These are phyloP conservation scores for Pseudogymnoascus sp. DNA, from an alignment of 2,329 filamentous ascomycete species.

Conservation along the genomic window DNA sequence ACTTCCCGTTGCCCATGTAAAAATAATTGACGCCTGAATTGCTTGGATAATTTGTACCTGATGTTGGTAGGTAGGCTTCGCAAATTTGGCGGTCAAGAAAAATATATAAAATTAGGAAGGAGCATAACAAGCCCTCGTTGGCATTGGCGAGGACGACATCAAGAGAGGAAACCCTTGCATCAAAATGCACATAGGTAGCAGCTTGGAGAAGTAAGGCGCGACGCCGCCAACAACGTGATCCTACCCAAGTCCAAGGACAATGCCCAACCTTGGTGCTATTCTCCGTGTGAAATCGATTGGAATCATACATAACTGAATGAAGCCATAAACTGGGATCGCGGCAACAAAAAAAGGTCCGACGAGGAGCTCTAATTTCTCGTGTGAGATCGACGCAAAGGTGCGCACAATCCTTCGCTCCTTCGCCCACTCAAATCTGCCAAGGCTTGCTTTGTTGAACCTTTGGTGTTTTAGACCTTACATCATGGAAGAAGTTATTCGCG, in stretches of 20 bases:
- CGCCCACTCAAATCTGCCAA: not conserved
- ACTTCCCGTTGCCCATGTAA: not conserved
- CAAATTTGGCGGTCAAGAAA: not conserved
- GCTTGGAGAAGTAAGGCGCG: not conserved
- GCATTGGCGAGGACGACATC: not conserved
- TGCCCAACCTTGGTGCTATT: not conserved
- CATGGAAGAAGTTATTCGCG: not conserved
- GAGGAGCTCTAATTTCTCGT: not conserved
- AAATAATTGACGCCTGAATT: conserved; percentile 3
- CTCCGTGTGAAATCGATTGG: not conserved
- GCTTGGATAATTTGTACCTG: not conserved
- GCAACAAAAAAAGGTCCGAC: not conserved
- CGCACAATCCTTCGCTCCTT: not conserved
- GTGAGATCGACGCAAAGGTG: not conserved
- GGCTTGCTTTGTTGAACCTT: not conserved
- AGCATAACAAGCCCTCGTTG: not conserved
- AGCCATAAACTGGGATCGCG: not conserved
- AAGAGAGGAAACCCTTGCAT: not conserved
- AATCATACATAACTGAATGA: not conserved
- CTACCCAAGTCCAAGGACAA: not conserved
- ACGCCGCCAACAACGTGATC: not conserved
- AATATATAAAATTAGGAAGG: not conserved
- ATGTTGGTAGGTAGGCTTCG: not conserved
- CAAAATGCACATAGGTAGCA: not conserved
- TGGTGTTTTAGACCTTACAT: not conserved